Conservation (phyloP, 2,329 filamentous ascomycete species). For the Grosmannia huntii region DNA sequence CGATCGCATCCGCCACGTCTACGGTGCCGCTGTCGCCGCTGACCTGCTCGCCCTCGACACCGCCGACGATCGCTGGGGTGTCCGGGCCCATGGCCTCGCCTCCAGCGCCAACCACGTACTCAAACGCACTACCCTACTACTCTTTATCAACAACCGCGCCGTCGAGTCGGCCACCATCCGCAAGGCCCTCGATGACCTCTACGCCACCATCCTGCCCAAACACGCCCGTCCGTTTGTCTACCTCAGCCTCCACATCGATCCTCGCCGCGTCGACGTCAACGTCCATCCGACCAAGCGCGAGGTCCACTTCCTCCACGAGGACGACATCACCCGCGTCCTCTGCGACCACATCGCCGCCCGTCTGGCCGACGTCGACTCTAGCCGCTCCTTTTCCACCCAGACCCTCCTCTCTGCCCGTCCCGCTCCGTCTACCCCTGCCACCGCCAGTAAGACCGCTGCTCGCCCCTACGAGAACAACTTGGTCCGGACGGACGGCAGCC, state of each 20-base stretch:
- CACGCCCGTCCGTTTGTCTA: constrained; percentile 91
- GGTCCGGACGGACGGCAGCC: constrained; percentile 75
- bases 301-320: constrained; percentile 94
- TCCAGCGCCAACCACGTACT: constrained; percentile 93
- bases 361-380: constrained; percentile 80
- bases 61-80: constrained; percentile 67
- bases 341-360: constrained; percentile 68
- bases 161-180: constrained; percentile 84
- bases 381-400: constrained; percentile 88
- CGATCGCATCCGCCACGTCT: constrained; percentile 82
- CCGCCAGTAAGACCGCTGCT: constrained; percentile 25
- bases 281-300: constrained; percentile 95
- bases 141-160: constrained; percentile 94
- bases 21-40: constrained; percentile 73
- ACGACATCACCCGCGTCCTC: constrained; percentile 82
- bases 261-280: constrained; percentile 87
- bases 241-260: constrained; percentile 83
- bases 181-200: constrained; percentile 83
- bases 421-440: too few species aligned
- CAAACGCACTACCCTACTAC: constrained; percentile 73
- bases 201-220: constrained; percentile 78
- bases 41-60: constrained; percentile 70
- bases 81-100: constrained; percentile 66
- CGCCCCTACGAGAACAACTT: constrained; percentile 74
- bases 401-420: constrained; percentile 50